These are phyloP conservation scores for Ustilago shanxiensis DNA, from an alignment of 1,284 basidiomycete genomes.

Conservation along the genomic window DNA sequence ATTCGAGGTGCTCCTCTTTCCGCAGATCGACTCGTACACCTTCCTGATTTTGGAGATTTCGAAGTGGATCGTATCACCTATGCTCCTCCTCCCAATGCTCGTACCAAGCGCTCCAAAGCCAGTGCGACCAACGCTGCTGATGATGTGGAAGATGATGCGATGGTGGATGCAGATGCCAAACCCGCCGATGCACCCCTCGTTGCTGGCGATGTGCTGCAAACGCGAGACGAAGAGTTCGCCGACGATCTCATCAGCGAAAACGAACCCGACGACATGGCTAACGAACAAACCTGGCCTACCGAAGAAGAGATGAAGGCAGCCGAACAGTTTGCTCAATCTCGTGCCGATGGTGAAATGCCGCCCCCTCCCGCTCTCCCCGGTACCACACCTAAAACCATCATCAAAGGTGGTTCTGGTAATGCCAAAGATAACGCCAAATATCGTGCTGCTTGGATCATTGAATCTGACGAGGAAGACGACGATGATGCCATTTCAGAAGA, in stretches of 20 bases:
- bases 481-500: constrained; percentile 77
- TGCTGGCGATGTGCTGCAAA: constrained; percentile 75
- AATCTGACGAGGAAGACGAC: constrained; percentile 60
- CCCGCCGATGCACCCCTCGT: constrained; percentile 56
- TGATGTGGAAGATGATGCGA: constrained; percentile 23
- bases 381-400: constrained; percentile 66
- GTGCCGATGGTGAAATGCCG: constrained; percentile 41
- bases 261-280: constrained; percentile 86
- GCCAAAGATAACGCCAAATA: constrained; percentile 68
- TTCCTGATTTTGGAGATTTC: constrained; percentile 91
- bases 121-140: constrained; percentile 31
- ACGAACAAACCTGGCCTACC: constrained; percentile 99
- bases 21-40: constrained; percentile 86
- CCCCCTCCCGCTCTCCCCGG: constrained; percentile 70
- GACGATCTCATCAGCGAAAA: constrained; percentile 92
- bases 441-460: constrained; percentile 67
- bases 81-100: constrained; percentile 50
- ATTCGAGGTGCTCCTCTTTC: constrained; percentile 84
- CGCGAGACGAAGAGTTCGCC: constrained; percentile 76
- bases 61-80: constrained; percentile 79
- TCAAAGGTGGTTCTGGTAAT: constrained; percentile 60
- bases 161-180: constrained; percentile 17
- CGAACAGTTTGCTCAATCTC: constrained; percentile 38
- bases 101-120: constrained; percentile 35
- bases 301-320: constrained; percentile 86